Evolutionary conservation across 2,329 filamentous ascomycete species (phyloP), one percentile per base, ranked within the genome.

Genomic region (Eurotiales sp.): DNA sequence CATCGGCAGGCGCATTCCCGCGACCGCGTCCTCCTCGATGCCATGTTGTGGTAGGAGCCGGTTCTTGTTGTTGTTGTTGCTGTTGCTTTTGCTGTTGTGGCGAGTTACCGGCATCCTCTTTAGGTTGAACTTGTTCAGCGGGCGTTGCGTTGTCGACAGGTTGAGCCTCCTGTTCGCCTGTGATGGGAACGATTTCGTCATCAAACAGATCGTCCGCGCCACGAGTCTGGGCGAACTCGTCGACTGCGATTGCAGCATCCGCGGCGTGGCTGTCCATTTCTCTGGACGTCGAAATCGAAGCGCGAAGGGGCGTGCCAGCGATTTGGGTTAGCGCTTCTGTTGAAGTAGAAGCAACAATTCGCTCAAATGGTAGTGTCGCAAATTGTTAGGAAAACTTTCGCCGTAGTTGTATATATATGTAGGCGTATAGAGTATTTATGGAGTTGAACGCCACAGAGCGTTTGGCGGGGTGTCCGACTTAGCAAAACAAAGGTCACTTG

Each of bases 161-260:
- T 49, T 59, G 52, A 7, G 55, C 52, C 37, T 65, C 62, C 34
- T 66, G 61, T 15, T 68, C 64, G 14, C 63, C 59, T 2, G 68
- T 57, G 23, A 77, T 64, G 3, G 75, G 75, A 23, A 75, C 68
- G 46, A 77, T 76, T 56, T 77, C 75, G 56, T 77, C 75, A 55
- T 76, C 73, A 54, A 77, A 77, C 7, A 77, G 63, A 58, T 77
- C 74, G 54, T 77, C 74, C n/a, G 68, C 71, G 21, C 71, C 73
- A 19, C 75, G 70, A 2, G 75, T 77, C 51, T 77, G 75, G 22
- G 75, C 72, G 52, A 77, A 77, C 58, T 75, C 70, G 51, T 77
- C 74, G 63, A 76, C 39, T 39, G 23, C 71, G 5, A 50, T 54
- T 21, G 53, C 42, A 25, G 58, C 54, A 50, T 61, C 59, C 19